Conservation (phyloP, 2,329 filamentous ascomycete genomes). For the Eutypella sp. region DNA sequence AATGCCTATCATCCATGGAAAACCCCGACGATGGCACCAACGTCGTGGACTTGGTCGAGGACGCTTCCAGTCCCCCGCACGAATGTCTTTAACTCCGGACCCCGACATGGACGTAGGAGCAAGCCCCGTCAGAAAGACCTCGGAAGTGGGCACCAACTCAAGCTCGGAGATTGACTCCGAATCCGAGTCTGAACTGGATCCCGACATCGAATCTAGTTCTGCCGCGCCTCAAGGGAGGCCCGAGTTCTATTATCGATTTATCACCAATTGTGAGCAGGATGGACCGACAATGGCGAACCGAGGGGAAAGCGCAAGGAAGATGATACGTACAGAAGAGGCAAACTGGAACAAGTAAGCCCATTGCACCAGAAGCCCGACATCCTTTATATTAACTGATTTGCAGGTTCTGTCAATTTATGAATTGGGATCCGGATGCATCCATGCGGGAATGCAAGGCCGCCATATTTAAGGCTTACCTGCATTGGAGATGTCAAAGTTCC, state of each 20-base stretch:
- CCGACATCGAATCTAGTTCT: neutral
- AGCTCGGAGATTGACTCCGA: neutral
- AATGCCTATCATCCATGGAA: no score
- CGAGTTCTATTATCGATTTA: neutral
- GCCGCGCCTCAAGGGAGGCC: neutral
- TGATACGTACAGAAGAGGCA: neutral
- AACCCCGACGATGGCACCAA: no score
- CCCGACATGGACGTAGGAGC: no score
- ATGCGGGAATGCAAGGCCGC: neutral
- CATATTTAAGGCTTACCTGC: neutral
- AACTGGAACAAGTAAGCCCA: no score
- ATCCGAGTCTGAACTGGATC: neutral
- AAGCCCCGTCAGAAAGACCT: no score
- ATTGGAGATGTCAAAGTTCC: neutral
- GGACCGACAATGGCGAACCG: neutral
- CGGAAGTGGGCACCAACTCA: no score
- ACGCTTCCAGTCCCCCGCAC: no score
- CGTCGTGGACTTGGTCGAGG: no score
- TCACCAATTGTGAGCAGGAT: neutral
- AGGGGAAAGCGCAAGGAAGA: neutral
- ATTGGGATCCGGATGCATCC: neutral
- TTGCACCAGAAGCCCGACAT: no score
- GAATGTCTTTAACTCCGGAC: no score
- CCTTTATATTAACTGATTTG: neutral
- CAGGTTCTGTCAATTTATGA: neutral